Conservation (phyloP, 768 basidiomycete genomes). For the Termitomyces sp. region DNA sequence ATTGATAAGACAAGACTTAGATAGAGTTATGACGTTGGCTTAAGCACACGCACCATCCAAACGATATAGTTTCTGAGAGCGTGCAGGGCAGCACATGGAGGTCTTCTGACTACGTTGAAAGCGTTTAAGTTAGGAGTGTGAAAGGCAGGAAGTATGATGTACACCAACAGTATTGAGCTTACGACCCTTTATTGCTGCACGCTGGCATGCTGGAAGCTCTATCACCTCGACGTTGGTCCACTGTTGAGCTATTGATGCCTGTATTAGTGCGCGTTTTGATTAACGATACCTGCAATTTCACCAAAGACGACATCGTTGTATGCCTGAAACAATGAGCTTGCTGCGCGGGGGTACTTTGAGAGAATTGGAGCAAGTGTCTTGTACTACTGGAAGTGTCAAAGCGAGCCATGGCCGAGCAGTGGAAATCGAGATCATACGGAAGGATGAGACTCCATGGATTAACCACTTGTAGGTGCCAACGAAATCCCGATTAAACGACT, state of each 20-base stretch:
- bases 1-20: not conserved
- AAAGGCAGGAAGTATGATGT: not conserved
- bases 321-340: constrained; percentile 62
- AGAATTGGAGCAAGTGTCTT: constrained; percentile 39
- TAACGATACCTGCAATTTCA: constrained; percentile 17
- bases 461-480: not conserved
- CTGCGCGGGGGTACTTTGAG: constrained; percentile 55
- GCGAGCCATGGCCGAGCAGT: not conserved
- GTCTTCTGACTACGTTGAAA: constrained; percentile 30
- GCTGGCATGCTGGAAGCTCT: constrained; percentile 48
- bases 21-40: too few relatives aligned
- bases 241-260: constrained; percentile 48
- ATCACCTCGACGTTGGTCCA: constrained; percentile 63
- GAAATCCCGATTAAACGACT: not conserved
- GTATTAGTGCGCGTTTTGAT: not conserved
- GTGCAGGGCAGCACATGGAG: constrained; percentile 61
- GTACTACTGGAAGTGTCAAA: constrained; percentile 28
- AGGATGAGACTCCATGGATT: constrained; percentile 19
- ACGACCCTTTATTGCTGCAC: constrained; percentile 56
- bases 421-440: constrained; percentile 13
- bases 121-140: not conserved
- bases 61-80: constrained; percentile 59
- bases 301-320: constrained; percentile 71
- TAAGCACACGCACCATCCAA: constrained; percentile 42
- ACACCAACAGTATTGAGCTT: constrained; percentile 44